These are phyloP conservation scores for Ottelia alismoides DNA, from an alignment of 106 monocot species.

Conservation along the genomic window DNA sequence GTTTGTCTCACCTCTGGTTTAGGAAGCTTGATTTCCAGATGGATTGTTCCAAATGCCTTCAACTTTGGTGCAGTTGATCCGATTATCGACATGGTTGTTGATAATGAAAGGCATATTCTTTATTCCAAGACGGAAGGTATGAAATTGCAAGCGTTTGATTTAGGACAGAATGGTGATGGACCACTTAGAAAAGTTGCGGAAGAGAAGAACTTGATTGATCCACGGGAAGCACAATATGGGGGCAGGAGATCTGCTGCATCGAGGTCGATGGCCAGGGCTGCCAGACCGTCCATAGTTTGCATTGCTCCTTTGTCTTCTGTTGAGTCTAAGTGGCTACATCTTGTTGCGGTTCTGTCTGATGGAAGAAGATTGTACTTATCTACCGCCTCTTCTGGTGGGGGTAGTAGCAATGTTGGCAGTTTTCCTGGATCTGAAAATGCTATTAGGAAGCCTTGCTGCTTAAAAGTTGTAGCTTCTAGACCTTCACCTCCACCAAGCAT, in stretches of 20 bases:
- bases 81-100: conserved; percentile 79
- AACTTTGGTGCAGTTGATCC: conserved; percentile 89
- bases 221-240: conserved; percentile 63
- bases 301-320: conserved; percentile 58
- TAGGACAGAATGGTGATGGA: conserved; percentile 75
- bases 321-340: conserved; percentile 83
- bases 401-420: conserved; percentile 27
- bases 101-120: conserved; percentile 78
- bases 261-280: conserved; percentile 34
- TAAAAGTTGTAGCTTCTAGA: conserved; percentile 88
- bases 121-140: conserved; percentile 85
- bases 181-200: conserved; percentile 72
- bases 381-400: conserved; percentile 56
- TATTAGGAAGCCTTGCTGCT: conserved; percentile 53
- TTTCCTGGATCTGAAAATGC: conserved; percentile 34
- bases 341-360: conserved; percentile 86
- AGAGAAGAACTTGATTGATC: conserved; percentile 83
- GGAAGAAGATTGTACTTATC: conserved; percentile 90
- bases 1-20: conserved; percentile 76
- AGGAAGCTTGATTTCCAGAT: conserved; percentile 75
- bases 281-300: conserved; percentile 64
- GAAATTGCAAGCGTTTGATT: conserved; percentile 81
- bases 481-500: conserved; percentile 81
- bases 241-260: conserved; percentile 30
- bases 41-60: conserved; percentile 80